These are phyloP conservation scores for Teunomyces aglyptinius DNA, from an alignment of 805 yeast species.

Conservation along the genomic window DNA sequence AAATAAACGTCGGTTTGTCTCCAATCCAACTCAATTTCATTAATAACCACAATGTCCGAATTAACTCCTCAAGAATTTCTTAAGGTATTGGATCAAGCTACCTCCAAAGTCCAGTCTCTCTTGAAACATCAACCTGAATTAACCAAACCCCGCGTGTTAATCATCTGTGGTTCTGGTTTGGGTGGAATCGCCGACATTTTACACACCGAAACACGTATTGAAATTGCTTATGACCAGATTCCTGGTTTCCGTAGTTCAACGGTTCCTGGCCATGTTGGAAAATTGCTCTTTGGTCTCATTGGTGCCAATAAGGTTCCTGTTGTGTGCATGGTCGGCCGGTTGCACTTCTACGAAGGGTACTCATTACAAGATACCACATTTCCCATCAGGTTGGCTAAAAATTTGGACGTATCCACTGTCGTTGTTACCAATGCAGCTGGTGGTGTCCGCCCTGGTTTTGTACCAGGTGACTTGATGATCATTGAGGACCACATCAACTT, in stretches of 20 bases:
- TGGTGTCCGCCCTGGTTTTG: constrained; percentile 64
- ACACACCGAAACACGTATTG: constrained; percentile 38
- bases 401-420: constrained; percentile 58
- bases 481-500: constrained; percentile 85
- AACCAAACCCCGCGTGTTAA: constrained; percentile 58
- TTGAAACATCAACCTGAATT: constrained; percentile 13
- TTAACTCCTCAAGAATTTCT: constrained; percentile 16
- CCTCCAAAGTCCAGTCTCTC: constrained; percentile 13
- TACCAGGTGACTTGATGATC: constrained; percentile 89
- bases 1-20: neutral
- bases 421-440: constrained; percentile 98
- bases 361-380: constrained; percentile 77
- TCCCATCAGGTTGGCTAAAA: constrained; percentile 74
- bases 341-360: constrained; percentile 92
- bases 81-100: constrained; percentile 19
- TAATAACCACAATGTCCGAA: neutral
- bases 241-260: constrained; percentile 84
- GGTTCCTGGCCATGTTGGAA: constrained; percentile 88
- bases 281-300: constrained; percentile 73
- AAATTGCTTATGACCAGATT: constrained; percentile 61
- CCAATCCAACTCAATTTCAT: neutral
- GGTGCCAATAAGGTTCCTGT: constrained; percentile 72
- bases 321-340: constrained; percentile 89
- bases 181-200: constrained; percentile 74
- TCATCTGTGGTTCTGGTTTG: constrained; percentile 93